Evolutionary conservation across 192 early-diverging fungal species (phyloP).

Genomic region (Fimicolochytrium jonesii): DNA sequence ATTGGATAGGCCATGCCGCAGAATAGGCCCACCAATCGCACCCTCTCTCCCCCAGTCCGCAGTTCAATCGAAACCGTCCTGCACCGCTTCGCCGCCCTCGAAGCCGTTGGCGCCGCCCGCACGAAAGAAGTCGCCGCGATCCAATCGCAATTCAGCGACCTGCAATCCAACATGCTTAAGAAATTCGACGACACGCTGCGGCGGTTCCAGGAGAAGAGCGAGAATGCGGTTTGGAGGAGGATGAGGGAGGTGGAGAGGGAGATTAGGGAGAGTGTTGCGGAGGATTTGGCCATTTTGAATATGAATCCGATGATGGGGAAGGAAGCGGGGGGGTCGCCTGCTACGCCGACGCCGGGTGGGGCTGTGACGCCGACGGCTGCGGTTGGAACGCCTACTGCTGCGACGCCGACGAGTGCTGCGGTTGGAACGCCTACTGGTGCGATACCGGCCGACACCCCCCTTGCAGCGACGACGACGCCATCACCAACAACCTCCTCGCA

Average conservation of each 20-base stretch:
- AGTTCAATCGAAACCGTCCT: slow-evolving; percentile 30
- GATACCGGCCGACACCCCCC: too few species aligned
- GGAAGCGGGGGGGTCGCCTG: neutral
- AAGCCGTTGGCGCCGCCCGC: slow-evolving; percentile 19
- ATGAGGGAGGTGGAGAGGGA: slow-evolving; percentile 25
- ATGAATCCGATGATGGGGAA: slow-evolving; percentile 1
- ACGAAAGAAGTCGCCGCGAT: slow-evolving; percentile 37
- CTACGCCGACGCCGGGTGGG: too few species aligned
- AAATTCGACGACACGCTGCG: slow-evolving; percentile 22
- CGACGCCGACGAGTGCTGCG: too few species aligned
- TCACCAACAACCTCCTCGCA: too few species aligned
- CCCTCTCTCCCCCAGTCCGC: slow-evolving; percentile 3
- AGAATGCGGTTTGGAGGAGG: slow-evolving; percentile 26
- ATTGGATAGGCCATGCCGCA: too few species aligned
- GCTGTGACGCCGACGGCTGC: too few species aligned
- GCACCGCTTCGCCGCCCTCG: slow-evolving; percentile 29
- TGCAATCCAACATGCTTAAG: slow-evolving; percentile 23
- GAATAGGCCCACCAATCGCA: too few species aligned
- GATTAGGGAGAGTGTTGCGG: slow-evolving; percentile 23
- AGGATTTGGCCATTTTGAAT: slow-evolving; percentile 29
- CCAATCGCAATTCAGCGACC: slow-evolving; percentile 18
- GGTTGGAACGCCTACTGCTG: too few species aligned
- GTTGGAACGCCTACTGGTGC: too few species aligned
- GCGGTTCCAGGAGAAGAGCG: slow-evolving; percentile 24
- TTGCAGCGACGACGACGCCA: too few species aligned